These are phyloP conservation scores for Candida arabinofermentans DNA, from an alignment of 805 yeast genomes.

Conservation along the genomic window DNA sequence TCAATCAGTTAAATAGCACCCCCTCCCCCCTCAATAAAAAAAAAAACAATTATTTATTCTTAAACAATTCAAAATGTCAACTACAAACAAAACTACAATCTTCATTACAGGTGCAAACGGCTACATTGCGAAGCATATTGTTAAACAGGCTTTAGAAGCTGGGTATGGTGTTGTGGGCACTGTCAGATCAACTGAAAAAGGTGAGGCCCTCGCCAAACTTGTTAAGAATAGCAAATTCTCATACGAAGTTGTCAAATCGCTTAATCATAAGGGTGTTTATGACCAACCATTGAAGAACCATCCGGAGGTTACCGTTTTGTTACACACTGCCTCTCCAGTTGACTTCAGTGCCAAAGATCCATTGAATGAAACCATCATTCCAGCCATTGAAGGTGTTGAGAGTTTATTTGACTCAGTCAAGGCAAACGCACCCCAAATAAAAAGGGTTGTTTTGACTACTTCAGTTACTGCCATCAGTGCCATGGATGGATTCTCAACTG, in stretches of 20 bases:
- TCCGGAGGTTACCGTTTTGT: no score
- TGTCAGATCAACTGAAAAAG: conserved; percentile 39
- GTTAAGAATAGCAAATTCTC: conserved; percentile 24
- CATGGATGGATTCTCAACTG: not conserved
- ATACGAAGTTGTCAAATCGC: conserved; percentile 34
- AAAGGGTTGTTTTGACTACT: not conserved
- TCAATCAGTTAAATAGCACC: no score
- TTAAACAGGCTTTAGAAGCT: conserved; percentile 13
- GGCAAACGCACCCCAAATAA: not conserved
- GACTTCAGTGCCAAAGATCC: no score
- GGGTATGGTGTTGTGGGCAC: conserved; percentile 19
- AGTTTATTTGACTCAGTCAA: not conserved
- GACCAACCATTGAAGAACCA: conserved; percentile 40
- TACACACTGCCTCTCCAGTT: conserved; percentile 58
- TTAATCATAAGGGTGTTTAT: conserved; percentile 40
- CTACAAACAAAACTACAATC: conserved; percentile 1
- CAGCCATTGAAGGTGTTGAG: not conserved
- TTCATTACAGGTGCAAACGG: conserved; percentile 22
- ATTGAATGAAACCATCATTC: no score
- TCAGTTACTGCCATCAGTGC: not conserved
- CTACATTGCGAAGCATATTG: conserved; percentile 17
- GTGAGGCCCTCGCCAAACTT: conserved; percentile 30
- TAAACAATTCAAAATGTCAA: no score
- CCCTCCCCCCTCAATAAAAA: no score
- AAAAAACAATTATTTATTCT: no score